A percentile compares a stretch with the other conserved stretches of the same genome.
These are phyloP conservation scores for Clarireedia hainanense DNA, from an alignment of 2,329 filamentous ascomycete species.

Conservation along the genomic window DNA sequence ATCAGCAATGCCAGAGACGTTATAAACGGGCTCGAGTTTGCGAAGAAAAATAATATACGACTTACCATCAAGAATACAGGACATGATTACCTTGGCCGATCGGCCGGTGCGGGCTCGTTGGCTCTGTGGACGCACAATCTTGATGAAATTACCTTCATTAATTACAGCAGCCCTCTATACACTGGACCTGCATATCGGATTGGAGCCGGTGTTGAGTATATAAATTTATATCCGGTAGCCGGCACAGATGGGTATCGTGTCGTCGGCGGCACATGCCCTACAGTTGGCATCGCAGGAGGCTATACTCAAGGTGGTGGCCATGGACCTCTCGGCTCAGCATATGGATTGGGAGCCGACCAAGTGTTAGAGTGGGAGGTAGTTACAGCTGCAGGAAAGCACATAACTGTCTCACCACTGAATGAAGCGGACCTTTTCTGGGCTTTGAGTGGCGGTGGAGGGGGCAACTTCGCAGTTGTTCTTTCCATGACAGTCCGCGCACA, in stretches of 20 bases:
- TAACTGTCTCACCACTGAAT: conserved; percentile 33
- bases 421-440: conserved; percentile 43
- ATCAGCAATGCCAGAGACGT: conserved; percentile 9
- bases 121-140: conserved; percentile 12
- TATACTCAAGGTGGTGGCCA: conserved; percentile 32
- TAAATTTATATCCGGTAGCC: conserved; percentile 6
- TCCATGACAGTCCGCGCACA: conserved; percentile 7
- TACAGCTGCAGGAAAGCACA: conserved; percentile 36
- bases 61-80: conserved; percentile 36
- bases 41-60: conserved; percentile 25
- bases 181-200: conserved; percentile 6
- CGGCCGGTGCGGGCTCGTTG: conserved; percentile 2
- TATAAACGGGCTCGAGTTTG: conserved; percentile 30
- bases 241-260: conserved; percentile 2
- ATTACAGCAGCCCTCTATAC: conserved; percentile 12
- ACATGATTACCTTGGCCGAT: conserved; percentile 33
- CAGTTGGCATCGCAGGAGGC: neutral
- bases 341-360: conserved; percentile 43
- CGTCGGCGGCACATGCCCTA: conserved; percentile 1
- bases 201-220: conserved; percentile 6
- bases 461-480: conserved; percentile 36
- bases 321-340: conserved; percentile 42
- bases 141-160: conserved; percentile 18
- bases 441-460: conserved; percentile 39
- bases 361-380: conserved; percentile 29